Conservation (phyloP, 2,329 filamentous ascomycete genomes). For the Coniochaeta sp. region DNA sequence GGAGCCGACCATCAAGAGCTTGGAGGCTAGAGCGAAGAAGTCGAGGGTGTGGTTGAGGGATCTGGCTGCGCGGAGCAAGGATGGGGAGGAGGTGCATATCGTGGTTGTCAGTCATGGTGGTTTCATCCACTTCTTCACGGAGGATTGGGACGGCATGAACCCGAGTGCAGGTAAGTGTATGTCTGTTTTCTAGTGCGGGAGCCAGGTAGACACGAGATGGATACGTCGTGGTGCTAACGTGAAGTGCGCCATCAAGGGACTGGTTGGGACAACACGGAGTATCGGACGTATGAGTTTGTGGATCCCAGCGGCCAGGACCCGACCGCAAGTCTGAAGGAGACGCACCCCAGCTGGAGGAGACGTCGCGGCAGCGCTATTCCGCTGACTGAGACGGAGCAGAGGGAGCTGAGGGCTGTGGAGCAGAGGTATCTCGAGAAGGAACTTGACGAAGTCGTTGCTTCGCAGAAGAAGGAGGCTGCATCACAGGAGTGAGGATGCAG, state of each 20-base stretch:
- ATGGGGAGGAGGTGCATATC: conserved; percentile 51
- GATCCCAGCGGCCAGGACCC: conserved; percentile 41
- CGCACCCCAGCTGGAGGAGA: conserved; percentile 35
- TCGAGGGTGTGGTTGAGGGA: conserved; percentile 52
- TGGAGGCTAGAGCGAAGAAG: conserved; percentile 53
- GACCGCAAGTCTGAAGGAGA: conserved; percentile 40
- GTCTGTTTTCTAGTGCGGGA: not conserved
- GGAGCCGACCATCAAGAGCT: conserved; percentile 39
- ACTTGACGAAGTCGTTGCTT: conserved; percentile 7
- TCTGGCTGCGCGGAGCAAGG: conserved; percentile 29
- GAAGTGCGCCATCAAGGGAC: conserved; percentile 42
- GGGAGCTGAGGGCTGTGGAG: conserved; percentile 31
- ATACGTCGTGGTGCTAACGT: not conserved
- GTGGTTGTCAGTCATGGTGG: conserved; percentile 76
- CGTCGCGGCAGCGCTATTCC: conserved; percentile 31
- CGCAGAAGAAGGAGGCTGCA: conserved; percentile 1
- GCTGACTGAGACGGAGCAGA: conserved; percentile 37
- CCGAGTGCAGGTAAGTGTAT: conserved; percentile 28
- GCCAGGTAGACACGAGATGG: not conserved
- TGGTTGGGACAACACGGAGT: conserved; percentile 69
- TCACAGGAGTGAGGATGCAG: not conserved
- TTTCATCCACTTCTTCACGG: conserved; percentile 76
- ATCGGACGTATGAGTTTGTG: conserved; percentile 58
- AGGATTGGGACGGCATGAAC: conserved; percentile 64
- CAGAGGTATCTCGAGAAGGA: conserved; percentile 24